Percentiles rank a stretch among this genome's conserved stretches.
Evolutionary conservation across 768 basidiomycete species (phyloP).

Genomic region (Amanita fuliginea): DNA sequence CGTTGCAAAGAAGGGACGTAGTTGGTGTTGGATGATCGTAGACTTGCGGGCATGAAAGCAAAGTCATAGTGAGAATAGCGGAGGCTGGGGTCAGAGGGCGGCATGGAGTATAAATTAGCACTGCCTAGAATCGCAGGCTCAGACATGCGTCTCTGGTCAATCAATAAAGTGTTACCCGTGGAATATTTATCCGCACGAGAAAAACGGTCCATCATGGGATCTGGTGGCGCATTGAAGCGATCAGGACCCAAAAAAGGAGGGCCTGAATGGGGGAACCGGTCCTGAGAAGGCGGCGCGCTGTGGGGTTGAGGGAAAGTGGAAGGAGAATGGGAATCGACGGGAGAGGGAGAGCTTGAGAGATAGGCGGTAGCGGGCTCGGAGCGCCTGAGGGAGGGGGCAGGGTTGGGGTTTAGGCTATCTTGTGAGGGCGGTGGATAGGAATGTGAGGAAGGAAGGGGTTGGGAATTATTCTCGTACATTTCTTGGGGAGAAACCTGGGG

Average conservation of each 20-base stretch:
- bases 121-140: constrained; percentile 41
- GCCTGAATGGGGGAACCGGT: constrained; percentile 32
- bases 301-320: constrained; percentile 28
- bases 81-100: constrained; percentile 18
- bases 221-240: constrained; percentile 21
- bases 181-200: constrained; percentile 29
- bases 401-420: constrained; percentile 17
- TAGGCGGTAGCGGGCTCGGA: constrained; percentile 16
- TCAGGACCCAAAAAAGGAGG: constrained; percentile 30
- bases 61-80: constrained; percentile 33
- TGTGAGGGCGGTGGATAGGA: constrained; percentile 16
- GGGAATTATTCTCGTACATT: constrained; percentile 18
- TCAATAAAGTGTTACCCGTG: constrained; percentile 22
- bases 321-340: constrained; percentile 26
- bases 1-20: constrained; percentile 36
- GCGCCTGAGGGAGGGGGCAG: too few species aligned
- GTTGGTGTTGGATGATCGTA: constrained; percentile 21
- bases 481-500: constrained; percentile 20
- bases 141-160: constrained; percentile 61
- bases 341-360: constrained; percentile 33
- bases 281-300: constrained; percentile 32
- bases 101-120: constrained; percentile 27
- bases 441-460: constrained; percentile 12
- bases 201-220: constrained; percentile 27
- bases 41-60: constrained; percentile 21